Base-by-base conservation (phyloP, 306 rosid genomes). In the Lupinus albus region DNA sequence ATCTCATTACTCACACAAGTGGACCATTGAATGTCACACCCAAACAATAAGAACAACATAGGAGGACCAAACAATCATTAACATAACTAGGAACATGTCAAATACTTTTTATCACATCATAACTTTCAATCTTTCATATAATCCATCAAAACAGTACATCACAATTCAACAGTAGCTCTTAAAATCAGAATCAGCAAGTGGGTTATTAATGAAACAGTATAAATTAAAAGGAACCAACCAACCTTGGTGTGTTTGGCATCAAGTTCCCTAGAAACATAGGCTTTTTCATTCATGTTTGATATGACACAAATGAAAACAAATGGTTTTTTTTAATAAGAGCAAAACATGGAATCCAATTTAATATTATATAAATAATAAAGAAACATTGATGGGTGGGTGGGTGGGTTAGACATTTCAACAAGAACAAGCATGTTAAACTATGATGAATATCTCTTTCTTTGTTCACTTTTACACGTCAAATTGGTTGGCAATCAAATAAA, bases 201-300 rank as follows among this genome's bases (percentile, higher is more conserved):
- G 30, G 62, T 18, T n/a, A 39, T n/a, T n/a, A 46, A 2, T 2
- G 15, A 53, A 33, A 46, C 2, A 0, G 20, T 8, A 6, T 0
- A 35, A 6, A 6, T 7, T 7, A 36, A 36, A 39, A 39, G 17
- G 21, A 9, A 28, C 2, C 59, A 12, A 0, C 56, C 28, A 6
- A 89, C 97, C 95, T 89, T 89, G 51, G 76, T 13, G 70, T 87
- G 89, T 69, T 81, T 92, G 76, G 86, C 96, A 33, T 89, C 76
- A 79, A 92, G 97, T 70, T 89, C 97, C 61, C 85, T 92, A 39
- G 97, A 84, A 64, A 92, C 79, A 3, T 92, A 79, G 75, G 95
- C 90, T 70, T 92, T 92, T 12, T 78, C 78, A 67, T 79, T 88
- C 96, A 92, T 92, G 72, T 59, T 84, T 79, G 72, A 56, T 28